These are phyloP conservation scores for Trebouxia sp. DNA, from an alignment of 139 green algal species.

Conservation along the genomic window DNA sequence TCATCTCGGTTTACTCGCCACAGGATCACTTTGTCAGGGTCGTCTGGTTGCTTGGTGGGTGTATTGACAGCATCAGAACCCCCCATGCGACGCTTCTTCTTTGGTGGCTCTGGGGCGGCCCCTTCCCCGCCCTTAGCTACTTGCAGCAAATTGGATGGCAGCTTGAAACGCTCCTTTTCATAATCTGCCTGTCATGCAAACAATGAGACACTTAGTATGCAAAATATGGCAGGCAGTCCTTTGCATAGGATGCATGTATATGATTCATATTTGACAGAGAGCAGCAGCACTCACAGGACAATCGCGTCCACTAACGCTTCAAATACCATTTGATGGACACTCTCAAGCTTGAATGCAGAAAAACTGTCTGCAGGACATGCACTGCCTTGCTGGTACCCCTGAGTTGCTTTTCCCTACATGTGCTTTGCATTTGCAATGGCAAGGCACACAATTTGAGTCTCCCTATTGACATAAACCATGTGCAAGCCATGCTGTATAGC, in stretches of 20 bases:
- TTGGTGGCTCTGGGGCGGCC: neutral
- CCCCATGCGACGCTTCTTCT: conserved; percentile 17
- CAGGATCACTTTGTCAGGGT: conserved; percentile 15
- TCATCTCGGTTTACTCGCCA: conserved; percentile 33
- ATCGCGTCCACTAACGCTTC: too few relatives aligned
- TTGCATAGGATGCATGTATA: neutral
- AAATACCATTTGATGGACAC: too few relatives aligned
- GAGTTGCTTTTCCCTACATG: too few relatives aligned
- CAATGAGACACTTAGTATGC: neutral
- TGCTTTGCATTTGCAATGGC: too few relatives aligned
- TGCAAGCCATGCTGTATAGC: too few relatives aligned
- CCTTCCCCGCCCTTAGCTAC: conserved; percentile 1
- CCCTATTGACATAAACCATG: too few relatives aligned
- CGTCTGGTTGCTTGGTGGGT: neutral
- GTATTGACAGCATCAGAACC: neutral
- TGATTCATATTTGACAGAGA: neutral
- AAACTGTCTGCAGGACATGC: too few relatives aligned
- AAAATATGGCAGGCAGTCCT: neutral
- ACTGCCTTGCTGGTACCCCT: too few relatives aligned
- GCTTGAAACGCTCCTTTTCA: conserved; percentile 28
- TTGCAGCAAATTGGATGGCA: neutral
- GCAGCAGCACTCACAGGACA: too few relatives aligned
- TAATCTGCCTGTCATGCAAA: conserved; percentile 23
- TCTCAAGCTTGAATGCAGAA: too few relatives aligned
- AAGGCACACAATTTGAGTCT: too few relatives aligned